Percentiles rank a stretch among this genome's conserved stretches.
Conservation (phyloP, 495 filamentous ascomycete genomes). For the Penicillium diatomitis region DNA sequence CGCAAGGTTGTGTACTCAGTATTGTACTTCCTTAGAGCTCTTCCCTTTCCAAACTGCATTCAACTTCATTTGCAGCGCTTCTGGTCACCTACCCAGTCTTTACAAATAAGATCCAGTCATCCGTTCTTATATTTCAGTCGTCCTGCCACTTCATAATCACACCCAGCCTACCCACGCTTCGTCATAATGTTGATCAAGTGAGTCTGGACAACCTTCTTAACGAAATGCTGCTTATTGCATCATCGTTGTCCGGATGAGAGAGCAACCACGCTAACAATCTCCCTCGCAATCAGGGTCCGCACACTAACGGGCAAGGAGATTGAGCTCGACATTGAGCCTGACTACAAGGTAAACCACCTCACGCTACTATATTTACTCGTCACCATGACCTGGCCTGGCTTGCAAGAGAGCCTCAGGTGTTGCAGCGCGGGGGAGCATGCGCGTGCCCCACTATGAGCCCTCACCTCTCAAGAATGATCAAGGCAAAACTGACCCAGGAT, state of each 20-base stretch:
- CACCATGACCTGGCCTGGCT: background rate
- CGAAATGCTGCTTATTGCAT: constrained; percentile 12
- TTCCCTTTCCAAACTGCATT: too few relatives aligned
- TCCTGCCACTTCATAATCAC: background rate
- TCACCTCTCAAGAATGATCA: background rate
- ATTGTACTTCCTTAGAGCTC: too few relatives aligned
- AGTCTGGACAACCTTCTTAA: constrained; percentile 4
- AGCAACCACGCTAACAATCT: constrained; percentile 7
- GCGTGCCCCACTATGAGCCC: too few relatives aligned
- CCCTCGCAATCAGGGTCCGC: constrained; percentile 60
- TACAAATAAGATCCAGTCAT: too few relatives aligned
- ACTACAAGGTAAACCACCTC: constrained; percentile 63
- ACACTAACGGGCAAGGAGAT: constrained; percentile 98
- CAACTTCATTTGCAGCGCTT: background rate
- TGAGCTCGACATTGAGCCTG: constrained; percentile 89
- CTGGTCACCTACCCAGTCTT: background rate
- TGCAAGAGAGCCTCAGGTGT: too few relatives aligned
- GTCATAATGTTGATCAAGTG: constrained; percentile 43
- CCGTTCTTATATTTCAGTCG: background rate
- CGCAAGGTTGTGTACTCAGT: too few relatives aligned
- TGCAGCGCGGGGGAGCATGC: too few relatives aligned
- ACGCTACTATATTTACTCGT: background rate
- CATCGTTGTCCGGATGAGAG: constrained; percentile 7
- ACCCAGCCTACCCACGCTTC: background rate
- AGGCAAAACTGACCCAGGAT: background rate